Evolutionary conservation across 192 early-diverging fungal species (phyloP).

Genomic region (Coemansia sp.): DNA sequence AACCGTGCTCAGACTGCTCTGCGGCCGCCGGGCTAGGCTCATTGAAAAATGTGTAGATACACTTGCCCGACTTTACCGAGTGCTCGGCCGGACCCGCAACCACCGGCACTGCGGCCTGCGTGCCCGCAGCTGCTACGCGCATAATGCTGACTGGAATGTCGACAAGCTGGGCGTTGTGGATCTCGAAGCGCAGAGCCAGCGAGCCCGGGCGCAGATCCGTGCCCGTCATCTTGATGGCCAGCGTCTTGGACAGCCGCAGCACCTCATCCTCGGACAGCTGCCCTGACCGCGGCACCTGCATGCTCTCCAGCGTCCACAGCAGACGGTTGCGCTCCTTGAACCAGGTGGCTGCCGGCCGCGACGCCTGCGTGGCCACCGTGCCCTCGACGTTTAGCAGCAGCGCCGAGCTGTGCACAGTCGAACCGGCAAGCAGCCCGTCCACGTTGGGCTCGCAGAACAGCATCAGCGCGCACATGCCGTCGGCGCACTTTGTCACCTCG

Average conservation of each 20-base stretch:
- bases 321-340: slow-evolving; percentile 39
- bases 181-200: slow-evolving; percentile 34
- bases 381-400: slow-evolving; percentile 32
- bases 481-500: background rate
- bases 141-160: slow-evolving; percentile 16
- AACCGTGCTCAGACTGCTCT: background rate
- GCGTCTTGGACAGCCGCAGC: slow-evolving; percentile 1
- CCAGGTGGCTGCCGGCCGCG: slow-evolving; percentile 40
- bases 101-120: slow-evolving; percentile 1
- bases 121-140: slow-evolving; percentile 15
- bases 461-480: slow-evolving; percentile 17
- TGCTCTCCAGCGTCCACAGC: slow-evolving; percentile 34
- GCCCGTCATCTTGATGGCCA: slow-evolving; percentile 25
- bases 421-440: slow-evolving; percentile 17
- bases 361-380: slow-evolving; percentile 23
- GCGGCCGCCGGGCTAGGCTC: too few species aligned
- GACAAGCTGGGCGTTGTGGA: slow-evolving; percentile 5
- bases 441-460: slow-evolving; percentile 31
- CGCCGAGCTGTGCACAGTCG: slow-evolving; percentile 16
- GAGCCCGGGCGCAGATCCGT: slow-evolving; percentile 3
- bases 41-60: slow-evolving; percentile 10
- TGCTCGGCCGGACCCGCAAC: slow-evolving; percentile 11
- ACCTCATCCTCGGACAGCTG: background rate
- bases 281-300: slow-evolving; percentile 9
- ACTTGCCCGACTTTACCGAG: slow-evolving; percentile 36